Base-by-base conservation (phyloP, 2,329 filamentous ascomycete genomes). In the Cladosporium sp. region DNA sequence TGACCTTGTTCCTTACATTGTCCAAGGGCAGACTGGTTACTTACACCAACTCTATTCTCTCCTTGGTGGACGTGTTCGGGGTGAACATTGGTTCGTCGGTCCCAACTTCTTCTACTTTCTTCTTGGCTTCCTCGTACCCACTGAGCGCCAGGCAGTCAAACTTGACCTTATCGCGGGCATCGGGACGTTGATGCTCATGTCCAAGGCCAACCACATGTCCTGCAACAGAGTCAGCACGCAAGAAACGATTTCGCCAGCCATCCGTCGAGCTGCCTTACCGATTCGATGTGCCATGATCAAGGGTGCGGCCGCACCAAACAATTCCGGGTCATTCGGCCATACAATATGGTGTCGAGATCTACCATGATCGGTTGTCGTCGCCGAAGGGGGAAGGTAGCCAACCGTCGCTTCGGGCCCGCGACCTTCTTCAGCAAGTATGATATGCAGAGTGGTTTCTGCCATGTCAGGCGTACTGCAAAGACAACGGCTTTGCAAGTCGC, bases 121-220 rank as follows among this genome's bases (percentile, higher is more conserved):
- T 16, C 11, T 18, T 51, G 1, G 48, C 16, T 16, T 14, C 21
- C 1, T 26, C 23, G 11, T 26, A 51, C 11, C 16, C 48, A 5
- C 7, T 4, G 13, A 51, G 26, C 14, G 48, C 48, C 23, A 7
- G 11, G 26, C 48, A 51, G 26, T 51, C 51, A n/a, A 34, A 32
- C 6, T 18, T 18, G 26, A 54, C 25, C 5, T 21, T 30, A 4
- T 34, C 16, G 26, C 18, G 14, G 13, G 51, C 28, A n/a, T 54
- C 57, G 10, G 57, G 34, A 34, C 58, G 58, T n/a, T 60, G 58
- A 14, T 60, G 36, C 10, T 60, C 58, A 16, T 60, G 58, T 32
- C 26, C 25, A 14, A 60, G 25, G 26, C 36, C 58, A 30, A 60
- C 46, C 16, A 49, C 58, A n/a, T 60, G 36, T 23, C 36, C 58